Evolutionary conservation across 106 monocot genomes (phyloP), one percentile per base, ranked within the genome.

Genomic region (Dendrobium huoshanense): DNA sequence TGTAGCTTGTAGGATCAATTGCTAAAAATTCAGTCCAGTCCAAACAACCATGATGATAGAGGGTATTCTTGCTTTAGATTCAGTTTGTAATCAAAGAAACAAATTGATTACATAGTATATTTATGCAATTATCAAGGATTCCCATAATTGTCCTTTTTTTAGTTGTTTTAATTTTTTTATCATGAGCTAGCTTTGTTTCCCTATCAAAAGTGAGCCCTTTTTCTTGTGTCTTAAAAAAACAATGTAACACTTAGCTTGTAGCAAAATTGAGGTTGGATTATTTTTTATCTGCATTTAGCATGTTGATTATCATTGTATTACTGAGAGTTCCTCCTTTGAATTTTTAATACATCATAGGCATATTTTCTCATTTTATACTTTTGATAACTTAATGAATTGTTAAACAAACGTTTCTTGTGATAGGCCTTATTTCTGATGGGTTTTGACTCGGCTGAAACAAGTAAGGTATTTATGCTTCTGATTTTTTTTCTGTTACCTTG

Each of bases 361-460:
- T n/a, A 64, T n/a, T 64, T 7, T 64, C 9, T 64, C 7, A 16
- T 58, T 64, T 8, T 64, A 7, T 64, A 64, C 25, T 22, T 64
- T 22, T 22, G 24, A 64, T 64, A 22, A 24, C 19, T n/a, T 25
- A 24, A 25, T 37, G 37, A 37, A 37, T 37, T 37, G 37, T 77
- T 17, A 24, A 56, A 49, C 51, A 37, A 40, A 72, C 13, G 55
- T 49, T 59, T 65, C 5, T 88, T 86, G 49, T 86, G 41, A 44
- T 75, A 96, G 96, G 96, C 90, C 72, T 87, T 94, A 78, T 79
- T 96, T 82, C 87, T 96, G 51, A 75, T 90, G 56, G 96, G 94
- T 22, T 96, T 96, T 84, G 89, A 88, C 73, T 80, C 72, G 44
- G 87, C 81, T 77, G 96, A 96, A 88, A 92, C 81, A 20, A 72